Evolutionary conservation across 495 filamentous ascomycete genomes (phyloP).

Genomic region (Annulohypoxylon bovei): DNA sequence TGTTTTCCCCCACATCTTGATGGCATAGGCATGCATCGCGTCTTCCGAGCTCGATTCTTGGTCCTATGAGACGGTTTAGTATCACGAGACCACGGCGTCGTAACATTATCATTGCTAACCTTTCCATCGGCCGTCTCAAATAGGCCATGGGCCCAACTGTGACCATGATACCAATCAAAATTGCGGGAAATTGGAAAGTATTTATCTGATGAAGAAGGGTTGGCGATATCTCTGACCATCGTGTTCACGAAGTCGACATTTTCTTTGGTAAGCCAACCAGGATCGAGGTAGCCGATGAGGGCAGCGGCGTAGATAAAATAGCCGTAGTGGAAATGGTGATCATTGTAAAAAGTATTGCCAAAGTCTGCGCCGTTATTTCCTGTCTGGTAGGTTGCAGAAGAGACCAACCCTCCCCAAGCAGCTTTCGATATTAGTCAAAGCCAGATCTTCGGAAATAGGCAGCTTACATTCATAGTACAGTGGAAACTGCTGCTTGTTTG

Average conservation of each 20-base stretch:
- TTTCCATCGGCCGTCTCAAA: conserved; percentile 92
- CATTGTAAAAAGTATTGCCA: conserved; percentile 89
- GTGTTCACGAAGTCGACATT: conserved; percentile 86
- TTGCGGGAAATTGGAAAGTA: conserved; percentile 86
- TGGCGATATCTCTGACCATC: conserved; percentile 80
- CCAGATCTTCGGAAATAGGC: not conserved
- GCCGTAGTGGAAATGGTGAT: conserved; percentile 93
- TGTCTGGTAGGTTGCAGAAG: conserved; percentile 78
- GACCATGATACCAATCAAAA: conserved; percentile 96
- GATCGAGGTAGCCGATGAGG: conserved; percentile 83
- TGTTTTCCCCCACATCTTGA: conserved; percentile 93
- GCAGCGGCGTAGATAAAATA: conserved; percentile 94
- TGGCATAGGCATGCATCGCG: conserved; percentile 83
- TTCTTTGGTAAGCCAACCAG: conserved; percentile 69
- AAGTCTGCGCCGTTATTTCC: conserved; percentile 78
- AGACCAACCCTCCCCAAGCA: conserved; percentile 88
- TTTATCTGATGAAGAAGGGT: conserved; percentile 73
- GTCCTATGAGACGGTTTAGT: conserved; percentile 57
- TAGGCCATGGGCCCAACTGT: conserved; percentile 96
- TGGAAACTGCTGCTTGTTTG: conserved; percentile 80
- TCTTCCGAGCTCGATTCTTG: conserved; percentile 94
- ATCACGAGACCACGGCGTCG: not conserved
- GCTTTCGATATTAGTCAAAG: conserved; percentile 45
- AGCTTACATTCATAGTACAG: conserved; percentile 78
- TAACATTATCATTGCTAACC: conserved; percentile 20